Evolutionary conservation across 257 asterid species (phyloP).

Genomic region (Schizonepeta tenuifolia): DNA sequence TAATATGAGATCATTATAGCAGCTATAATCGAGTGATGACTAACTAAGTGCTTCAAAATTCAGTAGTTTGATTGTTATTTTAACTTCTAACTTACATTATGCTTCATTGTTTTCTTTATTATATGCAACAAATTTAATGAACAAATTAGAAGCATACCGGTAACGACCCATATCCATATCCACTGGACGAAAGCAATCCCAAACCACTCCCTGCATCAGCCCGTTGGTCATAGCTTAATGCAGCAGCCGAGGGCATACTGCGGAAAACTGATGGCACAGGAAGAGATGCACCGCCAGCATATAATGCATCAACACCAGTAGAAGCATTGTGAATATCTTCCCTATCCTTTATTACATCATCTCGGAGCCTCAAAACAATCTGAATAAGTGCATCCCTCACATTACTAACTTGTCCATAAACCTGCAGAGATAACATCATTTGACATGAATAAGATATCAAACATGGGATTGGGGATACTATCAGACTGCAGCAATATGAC

Average conservation of each 20-base stretch:
- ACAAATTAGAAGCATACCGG: constrained; percentile 52
- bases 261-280: constrained; percentile 62
- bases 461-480: constrained; percentile 12
- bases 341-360: constrained; percentile 72
- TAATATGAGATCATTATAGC: constrained; percentile 24
- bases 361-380: constrained; percentile 87
- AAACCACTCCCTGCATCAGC: constrained; percentile 62
- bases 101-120: constrained; percentile 5
- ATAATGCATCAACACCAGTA: constrained; percentile 60
- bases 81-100: background rate
- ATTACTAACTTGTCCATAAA: constrained; percentile 68
- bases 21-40: background rate
- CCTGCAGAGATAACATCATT: constrained; percentile 46
- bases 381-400: constrained; percentile 94
- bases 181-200: constrained; percentile 68
- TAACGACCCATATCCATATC: constrained; percentile 72
- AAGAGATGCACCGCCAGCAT: constrained; percentile 56
- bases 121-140: constrained; percentile 4
- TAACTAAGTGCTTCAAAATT: constrained; percentile 14
- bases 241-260: constrained; percentile 54
- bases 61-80: background rate
- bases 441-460: constrained; percentile 33
- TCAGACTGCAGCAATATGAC: constrained; percentile 10
- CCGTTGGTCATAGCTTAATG: constrained; percentile 72
- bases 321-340: constrained; percentile 65